Base-by-base conservation (phyloP, 441 rosid genomes). In the Pelargonium myrrhifolium region DNA sequence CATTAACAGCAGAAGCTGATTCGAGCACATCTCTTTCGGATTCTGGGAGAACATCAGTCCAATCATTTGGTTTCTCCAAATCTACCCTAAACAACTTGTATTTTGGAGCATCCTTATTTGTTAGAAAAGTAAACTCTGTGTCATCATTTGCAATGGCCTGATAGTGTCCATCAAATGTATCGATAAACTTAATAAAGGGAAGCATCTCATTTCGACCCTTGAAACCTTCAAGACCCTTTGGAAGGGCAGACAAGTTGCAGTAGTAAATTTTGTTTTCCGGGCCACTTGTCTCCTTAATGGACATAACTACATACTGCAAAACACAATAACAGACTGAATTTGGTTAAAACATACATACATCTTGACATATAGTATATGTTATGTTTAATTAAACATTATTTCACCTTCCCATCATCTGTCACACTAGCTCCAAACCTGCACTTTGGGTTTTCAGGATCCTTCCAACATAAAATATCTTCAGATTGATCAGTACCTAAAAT, bases 401-500 rank as follows among this genome's bases (percentile, higher is more conserved):
- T 78, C 76, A 90, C 98, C 94, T 87, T 85, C 71, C 98, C 96
- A 67, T 92, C 99, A 21, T 90, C 85, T 4, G 90, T 90, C 56
- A 94, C 84, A 18, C 65, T 35, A 71, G 85, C 87, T 40, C 72
- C 82, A 55, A 85, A 80, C 72, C 26, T 22, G 70, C 88, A 79
- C 69, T 84, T 87, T 14, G 99, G 97, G 72, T 94, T 87, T 51
- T 86, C 90, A 59, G 75, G 75, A 82, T 94, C 98, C 78, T 59
- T 88, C 94, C 97, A 94, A 85, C 99, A 94, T 69, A 88, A 73
- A 71, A 89, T 81, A 82, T 94, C 99, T 72, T 90, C 87, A 64
- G 90, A 84, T 49, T 94, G 98, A 76, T 86, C 88, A 0, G 87
- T 82, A 53, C 99, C 98, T 43, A 94, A 37, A 42, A 86, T 79